Conservation (phyloP, 257 asterid genomes). For the Prunella vulgaris region DNA sequence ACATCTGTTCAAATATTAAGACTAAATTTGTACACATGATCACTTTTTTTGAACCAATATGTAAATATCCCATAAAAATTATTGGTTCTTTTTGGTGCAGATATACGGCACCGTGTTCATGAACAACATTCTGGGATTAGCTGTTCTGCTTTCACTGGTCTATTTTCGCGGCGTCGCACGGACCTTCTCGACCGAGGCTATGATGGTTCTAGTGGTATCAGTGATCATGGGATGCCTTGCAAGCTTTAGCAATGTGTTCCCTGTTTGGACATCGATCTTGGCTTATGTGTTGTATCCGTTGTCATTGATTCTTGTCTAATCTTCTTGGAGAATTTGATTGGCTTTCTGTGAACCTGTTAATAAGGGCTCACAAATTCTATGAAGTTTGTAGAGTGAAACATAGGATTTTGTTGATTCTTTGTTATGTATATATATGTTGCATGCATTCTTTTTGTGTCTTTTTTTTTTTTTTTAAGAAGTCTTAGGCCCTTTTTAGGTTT, state of each 20-base stretch:
- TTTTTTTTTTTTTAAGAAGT: background rate
- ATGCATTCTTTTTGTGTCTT: no score
- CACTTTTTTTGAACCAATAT: no score
- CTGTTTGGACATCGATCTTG: slow-evolving; percentile 36
- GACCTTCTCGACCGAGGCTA: slow-evolving; percentile 38
- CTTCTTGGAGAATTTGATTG: slow-evolving; percentile 31
- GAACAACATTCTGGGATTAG: slow-evolving; percentile 51
- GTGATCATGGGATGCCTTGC: slow-evolving; percentile 38
- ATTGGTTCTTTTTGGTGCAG: slow-evolving; percentile 28
- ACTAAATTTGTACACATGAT: no score
- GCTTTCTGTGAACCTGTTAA: slow-evolving; percentile 9
- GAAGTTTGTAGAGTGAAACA: slow-evolving; percentile 4
- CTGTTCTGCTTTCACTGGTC: slow-evolving; percentile 40
- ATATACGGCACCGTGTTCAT: slow-evolving; percentile 52
- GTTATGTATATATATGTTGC: background rate
- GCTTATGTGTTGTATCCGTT: slow-evolving; percentile 45
- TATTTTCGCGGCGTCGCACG: slow-evolving; percentile 41
- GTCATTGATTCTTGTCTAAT: slow-evolving; percentile 43
- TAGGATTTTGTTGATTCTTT: background rate
- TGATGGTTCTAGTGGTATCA: slow-evolving; percentile 40
- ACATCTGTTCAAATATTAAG: no score
- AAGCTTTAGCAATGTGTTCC: slow-evolving; percentile 35
- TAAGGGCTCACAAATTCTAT: background rate
- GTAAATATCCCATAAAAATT: no score
- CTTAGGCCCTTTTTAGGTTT: background rate